Base-by-base conservation (phyloP, 2,329 filamentous ascomycete species). In the Phialocephala sp. region DNA sequence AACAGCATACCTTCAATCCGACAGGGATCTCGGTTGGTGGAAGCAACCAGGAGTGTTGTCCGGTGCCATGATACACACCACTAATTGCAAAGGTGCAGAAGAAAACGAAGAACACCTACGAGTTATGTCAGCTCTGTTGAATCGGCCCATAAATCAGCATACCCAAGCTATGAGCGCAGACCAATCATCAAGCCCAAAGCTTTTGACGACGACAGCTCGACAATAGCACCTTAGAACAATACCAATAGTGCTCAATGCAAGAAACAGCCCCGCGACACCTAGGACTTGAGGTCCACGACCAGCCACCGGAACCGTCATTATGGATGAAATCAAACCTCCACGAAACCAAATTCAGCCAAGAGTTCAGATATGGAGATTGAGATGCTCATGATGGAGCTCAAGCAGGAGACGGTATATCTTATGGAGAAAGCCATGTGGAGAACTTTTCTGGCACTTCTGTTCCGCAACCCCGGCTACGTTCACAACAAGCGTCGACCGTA, bases 261-360 rank as follows among this genome's bases (percentile, higher is more conserved):
- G 47, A 55, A 82, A 79, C 4, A 76, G 68, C 60, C 72, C 67
- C 43, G 78, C 66, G 61, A 81, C 75, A 12, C 79, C 74, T 20
- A 79, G 27, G 64, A 73, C 64, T 57, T 74, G 63, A 24, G 70
- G 63, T 37, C 69, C 72, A 68, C 73, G 68, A 32, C 66, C 62
- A 11, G 57, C 66, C n/a, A 55, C 22, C 39, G 63, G 36, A 37
- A 66, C 58, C 24, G 59, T 54, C 45, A 54, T 54, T 47, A 6
- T 54, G 27, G 24, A 27, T 12, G 8, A 35, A 54, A 54, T 32
- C 27, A 35, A 54, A 54, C 8, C 50, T 32, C 27, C 50, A 54
- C 12, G n/a, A 14, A 32, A 18, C 27, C 32, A 11, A 50, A 18
- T 5, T 47, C 20, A 22, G 20, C 8, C 8, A 22, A 47, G 43